A percentile compares a stretch with the other conserved stretches of the same genome.
Evolutionary conservation across 352 stramenopile species (phyloP).

Genomic region (Pythium grandisporangium): DNA sequence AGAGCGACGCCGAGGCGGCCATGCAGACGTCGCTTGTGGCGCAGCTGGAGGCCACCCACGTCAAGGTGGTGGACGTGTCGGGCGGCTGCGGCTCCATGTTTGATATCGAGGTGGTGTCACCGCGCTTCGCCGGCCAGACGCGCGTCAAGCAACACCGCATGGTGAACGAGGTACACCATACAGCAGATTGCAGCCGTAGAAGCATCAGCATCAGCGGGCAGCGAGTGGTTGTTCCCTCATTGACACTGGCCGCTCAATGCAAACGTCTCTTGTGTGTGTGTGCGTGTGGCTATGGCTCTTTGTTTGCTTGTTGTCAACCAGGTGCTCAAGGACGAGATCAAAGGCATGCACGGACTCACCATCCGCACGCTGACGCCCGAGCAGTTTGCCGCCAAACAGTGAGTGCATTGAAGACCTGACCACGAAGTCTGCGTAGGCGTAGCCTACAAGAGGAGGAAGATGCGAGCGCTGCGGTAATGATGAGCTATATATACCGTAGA

Average conservation of each 20-base stretch:
- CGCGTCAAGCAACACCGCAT: conserved; percentile 85
- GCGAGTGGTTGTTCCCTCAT: too few relatives aligned
- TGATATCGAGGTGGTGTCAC: conserved; percentile 77
- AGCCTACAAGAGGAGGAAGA: too few relatives aligned
- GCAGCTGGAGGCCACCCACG: conserved; percentile 61
- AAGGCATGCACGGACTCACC: conserved; percentile 80
- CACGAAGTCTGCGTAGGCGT: too few relatives aligned
- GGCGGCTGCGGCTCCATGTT: conserved; percentile 87
- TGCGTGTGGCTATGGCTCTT: too few relatives aligned
- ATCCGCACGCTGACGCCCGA: conserved; percentile 74
- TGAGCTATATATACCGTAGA: too few relatives aligned
- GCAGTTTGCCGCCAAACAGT: conserved; percentile 63
- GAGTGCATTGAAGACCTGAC: too few relatives aligned
- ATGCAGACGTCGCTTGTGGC: conserved; percentile 57
- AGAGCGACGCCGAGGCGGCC: conserved; percentile 41
- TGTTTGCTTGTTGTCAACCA: too few relatives aligned
- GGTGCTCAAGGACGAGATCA: conserved; percentile 81
- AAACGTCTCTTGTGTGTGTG: too few relatives aligned
- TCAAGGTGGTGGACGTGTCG: conserved; percentile 82
- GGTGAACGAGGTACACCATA: conserved; percentile 84
- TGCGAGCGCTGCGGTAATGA: too few relatives aligned
- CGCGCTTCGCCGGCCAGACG: conserved; percentile 66
- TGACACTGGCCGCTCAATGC: too few relatives aligned
- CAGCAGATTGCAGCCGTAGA: too few relatives aligned
- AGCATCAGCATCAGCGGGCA: too few relatives aligned